These are phyloP conservation scores for Collariella sp. DNA, from an alignment of 495 filamentous ascomycete species.

Conservation along the genomic window DNA sequence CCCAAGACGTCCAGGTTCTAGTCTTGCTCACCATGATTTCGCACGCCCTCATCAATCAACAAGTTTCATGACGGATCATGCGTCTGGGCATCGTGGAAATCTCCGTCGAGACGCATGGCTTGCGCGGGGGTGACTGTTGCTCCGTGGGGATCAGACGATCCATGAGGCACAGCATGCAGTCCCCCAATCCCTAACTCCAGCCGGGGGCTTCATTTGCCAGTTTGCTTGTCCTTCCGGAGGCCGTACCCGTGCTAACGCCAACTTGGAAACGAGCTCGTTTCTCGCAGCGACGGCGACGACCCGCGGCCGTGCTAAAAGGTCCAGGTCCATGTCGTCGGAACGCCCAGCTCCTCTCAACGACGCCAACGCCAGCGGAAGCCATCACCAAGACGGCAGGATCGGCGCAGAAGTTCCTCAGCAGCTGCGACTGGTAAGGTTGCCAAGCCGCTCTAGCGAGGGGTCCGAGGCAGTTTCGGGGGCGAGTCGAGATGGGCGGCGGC, in stretches of 20 bases:
- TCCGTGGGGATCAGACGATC: too few relatives aligned
- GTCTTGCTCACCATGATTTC: too few relatives aligned
- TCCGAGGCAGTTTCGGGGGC: not conserved
- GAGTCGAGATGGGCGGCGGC: not conserved
- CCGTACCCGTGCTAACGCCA: not conserved
- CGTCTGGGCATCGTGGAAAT: too few relatives aligned
- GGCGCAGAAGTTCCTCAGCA: not conserved
- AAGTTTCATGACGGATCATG: too few relatives aligned
- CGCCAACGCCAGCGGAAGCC: not conserved
- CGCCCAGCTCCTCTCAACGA: not conserved
- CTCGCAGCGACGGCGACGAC: not conserved
- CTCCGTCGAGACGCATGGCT: too few relatives aligned
- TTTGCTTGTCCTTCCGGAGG: not conserved
- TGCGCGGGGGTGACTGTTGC: too few relatives aligned
- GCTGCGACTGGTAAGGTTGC: not conserved
- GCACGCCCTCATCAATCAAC: too few relatives aligned
- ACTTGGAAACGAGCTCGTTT: not conserved
- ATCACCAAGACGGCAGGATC: not conserved
- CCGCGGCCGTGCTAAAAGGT: not conserved
- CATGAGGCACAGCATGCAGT: not conserved
- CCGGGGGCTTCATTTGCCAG: not conserved
- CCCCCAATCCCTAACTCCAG: not conserved
- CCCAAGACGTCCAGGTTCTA: too few relatives aligned
- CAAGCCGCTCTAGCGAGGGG: not conserved
- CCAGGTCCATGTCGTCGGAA: not conserved